Percentiles rank a stretch among this genome's conserved stretches.
phyloP scores from a whole-genome alignment of 805 yeast genomes.

The Priceomyces medius region DNA sequence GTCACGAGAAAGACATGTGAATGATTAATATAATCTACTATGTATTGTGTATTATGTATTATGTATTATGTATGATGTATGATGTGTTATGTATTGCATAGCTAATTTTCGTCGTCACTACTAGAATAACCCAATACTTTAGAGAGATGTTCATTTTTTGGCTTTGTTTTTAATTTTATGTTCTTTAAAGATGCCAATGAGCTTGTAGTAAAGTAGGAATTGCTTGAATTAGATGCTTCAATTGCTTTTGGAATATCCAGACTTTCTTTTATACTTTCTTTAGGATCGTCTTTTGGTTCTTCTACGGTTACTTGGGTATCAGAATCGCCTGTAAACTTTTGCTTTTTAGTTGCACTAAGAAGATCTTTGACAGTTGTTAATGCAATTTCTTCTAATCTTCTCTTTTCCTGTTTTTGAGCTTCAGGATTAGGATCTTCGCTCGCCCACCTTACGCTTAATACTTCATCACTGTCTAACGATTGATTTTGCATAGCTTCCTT shows the following conservation, averaged over 20 bases:
- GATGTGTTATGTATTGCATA: not conserved
- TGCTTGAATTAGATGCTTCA: constrained; percentile 8
- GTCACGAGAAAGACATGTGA: constrained; percentile 12
- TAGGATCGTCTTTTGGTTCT: constrained; percentile 6
- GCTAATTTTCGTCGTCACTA: constrained; percentile 19
- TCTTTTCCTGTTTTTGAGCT: constrained; percentile 51
- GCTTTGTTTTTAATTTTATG: constrained; percentile 8
- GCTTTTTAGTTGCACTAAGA: constrained; percentile 23
- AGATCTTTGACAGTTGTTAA: constrained; percentile 51
- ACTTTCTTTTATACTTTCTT: constrained; percentile 1
- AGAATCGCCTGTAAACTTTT: constrained; percentile 6
- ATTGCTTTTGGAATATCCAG: constrained; percentile 8
- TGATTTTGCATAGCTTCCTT: constrained; percentile 93
- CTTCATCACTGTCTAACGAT: constrained; percentile 59
- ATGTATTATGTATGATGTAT: constrained; percentile 6
- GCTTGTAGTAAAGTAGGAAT: constrained; percentile 12
- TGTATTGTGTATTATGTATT: constrained; percentile 1
- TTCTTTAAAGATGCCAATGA: constrained; percentile 14
- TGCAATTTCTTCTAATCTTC: constrained; percentile 51
- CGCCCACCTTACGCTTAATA: constrained; percentile 81
- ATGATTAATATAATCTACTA: constrained; percentile 12
- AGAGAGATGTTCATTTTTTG: constrained; percentile 9
- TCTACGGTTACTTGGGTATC: constrained; percentile 4
- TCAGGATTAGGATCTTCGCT: constrained; percentile 80
- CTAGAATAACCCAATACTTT: constrained; percentile 28